Conservation (phyloP, 441 rosid genomes). For the Bruguiera hainesii region DNA sequence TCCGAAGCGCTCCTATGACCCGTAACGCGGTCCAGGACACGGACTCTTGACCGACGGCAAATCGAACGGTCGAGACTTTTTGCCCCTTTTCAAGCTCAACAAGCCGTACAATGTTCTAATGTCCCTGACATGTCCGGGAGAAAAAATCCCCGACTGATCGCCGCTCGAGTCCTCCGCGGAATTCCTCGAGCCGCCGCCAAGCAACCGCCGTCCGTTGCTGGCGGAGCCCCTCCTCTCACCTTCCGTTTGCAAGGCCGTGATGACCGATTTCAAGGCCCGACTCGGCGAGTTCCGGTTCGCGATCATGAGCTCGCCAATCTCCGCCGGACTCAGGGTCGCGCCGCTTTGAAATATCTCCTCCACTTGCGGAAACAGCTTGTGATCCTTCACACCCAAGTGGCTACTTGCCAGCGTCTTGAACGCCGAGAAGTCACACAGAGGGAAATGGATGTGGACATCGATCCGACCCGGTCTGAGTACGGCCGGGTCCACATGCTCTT, state of each 20-base stretch:
- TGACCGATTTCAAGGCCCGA: constrained; percentile 60
- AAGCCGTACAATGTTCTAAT: constrained; percentile 63
- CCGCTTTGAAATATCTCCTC: constrained; percentile 65
- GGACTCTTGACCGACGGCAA: constrained; percentile 20
- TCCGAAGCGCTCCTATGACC: not conserved
- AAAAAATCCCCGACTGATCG: constrained; percentile 41
- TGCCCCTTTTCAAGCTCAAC: constrained; percentile 46
- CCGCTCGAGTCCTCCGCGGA: constrained; percentile 31
- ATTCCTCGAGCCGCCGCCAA: constrained; percentile 25
- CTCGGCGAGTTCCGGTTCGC: constrained; percentile 66
- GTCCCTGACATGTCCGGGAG: constrained; percentile 51
- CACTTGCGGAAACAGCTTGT: constrained; percentile 60
- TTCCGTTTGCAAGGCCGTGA: constrained; percentile 53
- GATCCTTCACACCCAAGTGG: constrained; percentile 60
- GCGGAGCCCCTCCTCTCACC: constrained; percentile 52
- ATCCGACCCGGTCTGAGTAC: constrained; percentile 64
- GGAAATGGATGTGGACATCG: constrained; percentile 72
- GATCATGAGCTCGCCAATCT: constrained; percentile 72
- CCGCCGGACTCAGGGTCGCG: constrained; percentile 66
- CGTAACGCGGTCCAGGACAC: constrained; percentile 18
- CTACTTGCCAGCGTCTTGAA: constrained; percentile 55
- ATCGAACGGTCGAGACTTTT: constrained; percentile 43
- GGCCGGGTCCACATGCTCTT: constrained; percentile 54
- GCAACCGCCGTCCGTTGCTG: constrained; percentile 28
- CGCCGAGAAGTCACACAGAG: constrained; percentile 51